Conservation (phyloP, 805 yeast species). For the Wickerhamomyces chaumierensis region DNA sequence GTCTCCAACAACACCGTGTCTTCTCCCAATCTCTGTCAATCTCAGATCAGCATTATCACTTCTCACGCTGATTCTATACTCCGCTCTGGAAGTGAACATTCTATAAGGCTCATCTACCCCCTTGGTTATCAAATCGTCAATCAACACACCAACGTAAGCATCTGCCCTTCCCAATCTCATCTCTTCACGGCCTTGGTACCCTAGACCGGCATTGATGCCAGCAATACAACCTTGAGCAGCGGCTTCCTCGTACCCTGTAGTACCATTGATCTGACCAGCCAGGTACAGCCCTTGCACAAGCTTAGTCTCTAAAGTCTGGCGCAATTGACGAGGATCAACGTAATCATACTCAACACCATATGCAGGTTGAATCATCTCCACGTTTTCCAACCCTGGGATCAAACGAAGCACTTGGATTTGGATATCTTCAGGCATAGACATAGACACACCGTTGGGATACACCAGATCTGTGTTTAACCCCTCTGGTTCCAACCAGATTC, state of each 20-base stretch:
- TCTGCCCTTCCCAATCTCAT: slow-evolving; percentile 61
- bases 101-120: slow-evolving; percentile 97
- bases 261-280: slow-evolving; percentile 98
- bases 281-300: slow-evolving; percentile 64
- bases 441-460: slow-evolving; percentile 93
- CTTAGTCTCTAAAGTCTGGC: slow-evolving; percentile 72
- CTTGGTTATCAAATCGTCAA: slow-evolving; percentile 88
- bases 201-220: slow-evolving; percentile 86
- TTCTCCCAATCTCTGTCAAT: slow-evolving; percentile 57
- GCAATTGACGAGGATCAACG: slow-evolving; percentile 84
- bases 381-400: slow-evolving; percentile 85
- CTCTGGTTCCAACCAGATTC: slow-evolving; percentile 95
- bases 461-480: slow-evolving; percentile 80
- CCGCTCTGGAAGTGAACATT: slow-evolving; percentile 96
- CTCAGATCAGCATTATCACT: slow-evolving; percentile 91
- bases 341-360: slow-evolving; percentile 99
- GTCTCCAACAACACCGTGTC: slow-evolving; percentile 55
- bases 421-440: slow-evolving; percentile 92
- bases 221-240: slow-evolving; percentile 95
- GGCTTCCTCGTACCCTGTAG: slow-evolving; percentile 98
- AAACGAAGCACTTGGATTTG: slow-evolving; percentile 64
- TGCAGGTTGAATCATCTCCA: slow-evolving; percentile 85
- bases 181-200: slow-evolving; percentile 27
- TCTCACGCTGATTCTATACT: slow-evolving; percentile 79
- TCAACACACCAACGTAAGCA: slow-evolving; percentile 85